A percentile compares a stretch with the other conserved stretches of the same genome.
These are phyloP conservation scores for Solanum pinnatisectum DNA, from an alignment of 257 asterid species.

Conservation along the genomic window DNA sequence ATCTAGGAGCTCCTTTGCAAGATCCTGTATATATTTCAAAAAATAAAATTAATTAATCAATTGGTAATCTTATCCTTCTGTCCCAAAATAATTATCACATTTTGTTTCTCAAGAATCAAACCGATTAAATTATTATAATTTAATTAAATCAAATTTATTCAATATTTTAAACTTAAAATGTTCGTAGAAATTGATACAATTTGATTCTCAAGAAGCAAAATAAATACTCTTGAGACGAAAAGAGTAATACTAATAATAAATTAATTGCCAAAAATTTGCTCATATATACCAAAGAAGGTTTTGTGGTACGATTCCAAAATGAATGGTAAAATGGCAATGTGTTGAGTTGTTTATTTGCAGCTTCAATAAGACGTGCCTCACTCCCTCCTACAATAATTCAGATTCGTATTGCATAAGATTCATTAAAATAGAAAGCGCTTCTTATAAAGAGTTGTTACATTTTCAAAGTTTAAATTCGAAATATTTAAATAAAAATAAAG, in stretches of 20 bases:
- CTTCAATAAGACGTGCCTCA: slow-evolving; percentile 81
- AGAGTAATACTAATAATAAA: not conserved
- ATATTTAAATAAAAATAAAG: not conserved
- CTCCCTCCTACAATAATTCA: slow-evolving; percentile 47
- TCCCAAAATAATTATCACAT: not conserved
- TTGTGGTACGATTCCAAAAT: slow-evolving; percentile 93
- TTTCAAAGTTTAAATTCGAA: not conserved
- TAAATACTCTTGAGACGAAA: not conserved
- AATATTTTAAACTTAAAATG: too few species aligned
- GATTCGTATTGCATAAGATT: not conserved
- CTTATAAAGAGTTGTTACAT: too few species aligned
- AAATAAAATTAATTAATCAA: not conserved
- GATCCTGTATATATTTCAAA: slow-evolving; percentile 33
- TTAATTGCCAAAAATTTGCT: not conserved
- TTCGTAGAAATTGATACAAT: too few species aligned
- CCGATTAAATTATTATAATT: too few species aligned
- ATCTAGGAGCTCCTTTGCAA: slow-evolving; percentile 70
- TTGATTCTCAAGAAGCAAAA: not conserved
- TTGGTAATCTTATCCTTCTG: not conserved
- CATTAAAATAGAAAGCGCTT: too few species aligned
- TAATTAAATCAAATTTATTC: too few species aligned
- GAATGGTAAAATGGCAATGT: slow-evolving; percentile 93
- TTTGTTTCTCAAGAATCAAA: not conserved
- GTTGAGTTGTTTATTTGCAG: slow-evolving; percentile 76
- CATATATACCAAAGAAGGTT: slow-evolving; percentile 53